Conservation (phyloP, 441 rosid species). For the Brassica hybrid region DNA sequence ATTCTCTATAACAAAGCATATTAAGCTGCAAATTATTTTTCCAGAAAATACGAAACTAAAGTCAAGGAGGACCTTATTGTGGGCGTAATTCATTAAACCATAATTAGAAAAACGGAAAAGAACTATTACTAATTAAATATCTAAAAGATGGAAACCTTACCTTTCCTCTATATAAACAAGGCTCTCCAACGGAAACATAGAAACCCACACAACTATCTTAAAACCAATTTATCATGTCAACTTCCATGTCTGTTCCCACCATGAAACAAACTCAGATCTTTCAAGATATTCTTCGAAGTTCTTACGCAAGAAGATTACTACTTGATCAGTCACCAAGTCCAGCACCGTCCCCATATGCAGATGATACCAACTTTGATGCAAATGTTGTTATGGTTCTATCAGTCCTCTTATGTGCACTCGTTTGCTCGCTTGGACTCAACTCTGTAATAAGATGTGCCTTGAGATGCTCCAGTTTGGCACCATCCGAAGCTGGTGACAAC, state of each 20-base stretch:
- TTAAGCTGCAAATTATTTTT: conserved; percentile 18
- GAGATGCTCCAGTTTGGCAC: conserved; percentile 59
- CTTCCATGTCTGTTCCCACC: conserved; percentile 41
- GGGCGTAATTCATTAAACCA: conserved; percentile 37
- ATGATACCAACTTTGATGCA: conserved; percentile 62
- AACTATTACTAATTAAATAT: conserved; percentile 19
- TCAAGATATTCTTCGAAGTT: conserved; percentile 48
- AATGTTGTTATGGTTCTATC: conserved; percentile 78
- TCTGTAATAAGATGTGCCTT: conserved; percentile 69
- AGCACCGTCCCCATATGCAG: conserved; percentile 41
- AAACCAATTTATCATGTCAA: conserved; percentile 47
- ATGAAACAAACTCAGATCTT: conserved; percentile 35
- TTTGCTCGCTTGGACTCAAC: conserved; percentile 75
- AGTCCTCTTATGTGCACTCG: conserved; percentile 73
- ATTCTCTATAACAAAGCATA: conserved; percentile 43
- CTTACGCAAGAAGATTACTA: conserved; percentile 64
- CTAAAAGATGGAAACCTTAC: conserved; percentile 30
- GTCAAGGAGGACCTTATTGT: conserved; percentile 18
- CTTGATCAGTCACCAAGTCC: conserved; percentile 40
- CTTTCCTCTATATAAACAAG: conserved; percentile 52
- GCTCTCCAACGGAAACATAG: conserved; percentile 36
- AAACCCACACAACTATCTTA: conserved; percentile 27
- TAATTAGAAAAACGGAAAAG: conserved; percentile 7
- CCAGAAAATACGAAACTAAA: conserved; percentile 5
- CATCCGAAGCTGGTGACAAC: conserved; percentile 38